Evolutionary conservation across 495 filamentous ascomycete genomes (phyloP).

Genomic region (Neurospora sp.): DNA sequence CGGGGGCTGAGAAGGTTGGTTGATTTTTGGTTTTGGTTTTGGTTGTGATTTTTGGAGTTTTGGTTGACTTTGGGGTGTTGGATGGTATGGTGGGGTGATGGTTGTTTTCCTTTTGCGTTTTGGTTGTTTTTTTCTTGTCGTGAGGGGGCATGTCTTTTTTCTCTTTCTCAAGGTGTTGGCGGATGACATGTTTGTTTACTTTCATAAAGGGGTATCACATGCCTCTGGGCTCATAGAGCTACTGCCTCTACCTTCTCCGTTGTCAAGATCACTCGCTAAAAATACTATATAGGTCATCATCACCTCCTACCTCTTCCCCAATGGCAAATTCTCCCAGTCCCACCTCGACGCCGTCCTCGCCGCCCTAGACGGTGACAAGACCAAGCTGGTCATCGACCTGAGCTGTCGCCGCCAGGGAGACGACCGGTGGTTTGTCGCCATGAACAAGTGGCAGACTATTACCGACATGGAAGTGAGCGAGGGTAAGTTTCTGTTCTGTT

Average conservation of each 20-base stretch:
- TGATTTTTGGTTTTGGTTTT: background rate
- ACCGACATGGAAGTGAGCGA: conserved; percentile 88
- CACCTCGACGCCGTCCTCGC: conserved; percentile 61
- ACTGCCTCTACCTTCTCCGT: background rate
- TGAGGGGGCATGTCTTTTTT: background rate
- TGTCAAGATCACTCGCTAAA: background rate
- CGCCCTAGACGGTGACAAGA: conserved; percentile 59
- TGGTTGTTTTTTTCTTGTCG: background rate
- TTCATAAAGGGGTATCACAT: background rate
- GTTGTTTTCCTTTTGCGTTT: conserved; percentile 1
- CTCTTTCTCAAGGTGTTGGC: background rate
- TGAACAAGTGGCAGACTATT: conserved; percentile 97
- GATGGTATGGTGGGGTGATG: no score
- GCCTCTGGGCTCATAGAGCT: background rate
- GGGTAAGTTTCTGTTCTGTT: conserved; percentile 38
- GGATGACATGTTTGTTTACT: background rate
- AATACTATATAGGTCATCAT: conserved; percentile 69
- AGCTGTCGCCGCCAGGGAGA: conserved; percentile 69
- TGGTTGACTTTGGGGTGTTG: no score
- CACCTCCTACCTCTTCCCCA: conserved; percentile 69
- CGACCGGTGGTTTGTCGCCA: conserved; percentile 81
- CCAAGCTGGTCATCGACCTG: conserved; percentile 86
- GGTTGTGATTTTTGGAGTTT: background rate
- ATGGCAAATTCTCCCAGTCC: conserved; percentile 63
- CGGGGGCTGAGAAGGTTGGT: conserved; percentile 79